Percentiles rank a stretch among this genome's conserved stretches.
Evolutionary conservation across 2,329 filamentous ascomycete genomes (phyloP).

Genomic region (Botryosphaeria dothidea): DNA sequence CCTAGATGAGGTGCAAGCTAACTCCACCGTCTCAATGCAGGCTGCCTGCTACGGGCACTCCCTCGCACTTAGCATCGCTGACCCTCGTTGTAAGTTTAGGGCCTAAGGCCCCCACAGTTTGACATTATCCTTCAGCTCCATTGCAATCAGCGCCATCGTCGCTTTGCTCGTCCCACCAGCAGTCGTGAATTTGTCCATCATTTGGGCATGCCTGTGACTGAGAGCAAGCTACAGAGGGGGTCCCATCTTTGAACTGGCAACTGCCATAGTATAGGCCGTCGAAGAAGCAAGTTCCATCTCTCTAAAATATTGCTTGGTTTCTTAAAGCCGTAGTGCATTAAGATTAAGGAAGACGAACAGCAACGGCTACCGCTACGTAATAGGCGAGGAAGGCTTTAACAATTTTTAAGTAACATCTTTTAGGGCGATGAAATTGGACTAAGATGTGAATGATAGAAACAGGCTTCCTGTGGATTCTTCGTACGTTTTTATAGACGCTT

Average conservation of each 20-base stretch:
- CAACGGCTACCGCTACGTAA: background rate
- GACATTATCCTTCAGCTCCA: constrained; percentile 24
- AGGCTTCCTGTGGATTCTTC: background rate
- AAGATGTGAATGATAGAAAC: background rate
- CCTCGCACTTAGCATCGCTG: no score
- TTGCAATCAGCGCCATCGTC: background rate
- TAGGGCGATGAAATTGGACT: background rate
- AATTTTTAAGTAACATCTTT: background rate
- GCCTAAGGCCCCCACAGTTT: no score
- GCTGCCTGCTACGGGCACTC: no score
- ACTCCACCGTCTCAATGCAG: no score
- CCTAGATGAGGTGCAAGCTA: no score
- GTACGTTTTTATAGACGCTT: background rate
- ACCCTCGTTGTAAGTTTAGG: no score
- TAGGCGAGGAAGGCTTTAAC: background rate
- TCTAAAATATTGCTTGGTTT: background rate
- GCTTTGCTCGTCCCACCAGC: background rate
- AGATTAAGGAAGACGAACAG: background rate
- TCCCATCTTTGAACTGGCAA: background rate
- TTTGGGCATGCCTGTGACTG: background rate
- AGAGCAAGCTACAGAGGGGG: background rate
- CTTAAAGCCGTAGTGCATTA: background rate
- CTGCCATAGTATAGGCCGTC: background rate
- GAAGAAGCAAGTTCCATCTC: background rate
- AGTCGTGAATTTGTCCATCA: background rate